phyloP scores from a whole-genome alignment of 108 stramenopile genomes.

The Nitzschia inconspicua region DNA sequence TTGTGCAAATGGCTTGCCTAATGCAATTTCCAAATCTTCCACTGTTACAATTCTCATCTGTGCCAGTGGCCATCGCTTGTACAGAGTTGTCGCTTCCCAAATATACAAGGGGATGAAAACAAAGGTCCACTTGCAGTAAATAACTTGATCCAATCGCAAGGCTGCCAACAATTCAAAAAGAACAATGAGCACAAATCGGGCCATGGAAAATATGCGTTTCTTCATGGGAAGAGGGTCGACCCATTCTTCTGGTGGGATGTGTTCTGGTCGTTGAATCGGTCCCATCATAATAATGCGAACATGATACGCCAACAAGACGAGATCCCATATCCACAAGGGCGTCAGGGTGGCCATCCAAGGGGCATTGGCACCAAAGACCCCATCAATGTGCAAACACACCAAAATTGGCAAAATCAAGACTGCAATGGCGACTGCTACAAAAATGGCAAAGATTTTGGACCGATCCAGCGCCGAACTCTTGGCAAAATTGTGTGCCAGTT shows the following conservation, averaged over 20 bases:
- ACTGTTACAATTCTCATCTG: slow-evolving; percentile 68
- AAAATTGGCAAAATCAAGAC: slow-evolving; percentile 67
- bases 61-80: slow-evolving; percentile 56
- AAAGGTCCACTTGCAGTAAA: slow-evolving; percentile 46
- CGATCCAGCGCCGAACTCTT: slow-evolving; percentile 65
- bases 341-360: slow-evolving; percentile 67
- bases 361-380: slow-evolving; percentile 50
- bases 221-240: slow-evolving; percentile 85
- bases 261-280: slow-evolving; percentile 74
- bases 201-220: slow-evolving; percentile 50
- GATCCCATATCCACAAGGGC: slow-evolving; percentile 85
- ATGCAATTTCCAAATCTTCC: slow-evolving; percentile 71
- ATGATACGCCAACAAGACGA: slow-evolving; percentile 72
- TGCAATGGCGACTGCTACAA: slow-evolving; percentile 59
- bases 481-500: slow-evolving; percentile 84
- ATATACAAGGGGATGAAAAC: slow-evolving; percentile 71
- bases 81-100: slow-evolving; percentile 70
- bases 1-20: slow-evolving; percentile 70
- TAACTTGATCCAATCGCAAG: slow-evolving; percentile 53
- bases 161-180: slow-evolving; percentile 65
- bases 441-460: slow-evolving; percentile 85
- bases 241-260: slow-evolving; percentile 80
- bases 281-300: slow-evolving; percentile 77
- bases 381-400: slow-evolving; percentile 81
- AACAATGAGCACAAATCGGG: slow-evolving; percentile 57